Evolutionary conservation across 768 basidiomycete species (phyloP).

Genomic region (Hericium alpestre): DNA sequence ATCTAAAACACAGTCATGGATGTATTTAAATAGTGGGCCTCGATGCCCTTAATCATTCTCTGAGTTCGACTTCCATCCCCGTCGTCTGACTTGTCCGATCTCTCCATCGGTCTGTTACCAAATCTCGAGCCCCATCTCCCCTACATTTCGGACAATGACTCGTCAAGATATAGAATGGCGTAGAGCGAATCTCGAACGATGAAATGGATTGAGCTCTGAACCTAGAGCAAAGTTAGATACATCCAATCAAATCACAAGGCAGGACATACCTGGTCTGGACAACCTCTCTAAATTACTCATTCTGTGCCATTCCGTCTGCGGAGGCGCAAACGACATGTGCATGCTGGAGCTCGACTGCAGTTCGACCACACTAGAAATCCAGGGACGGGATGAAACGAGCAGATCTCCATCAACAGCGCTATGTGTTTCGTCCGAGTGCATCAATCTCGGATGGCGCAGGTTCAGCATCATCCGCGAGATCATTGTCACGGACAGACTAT

Average conservation of each 20-base stretch:
- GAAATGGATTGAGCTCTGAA: no score
- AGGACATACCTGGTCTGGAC: neutral
- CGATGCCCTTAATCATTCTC: no score
- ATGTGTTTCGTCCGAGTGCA: neutral
- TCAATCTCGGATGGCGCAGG: neutral
- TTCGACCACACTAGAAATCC: neutral
- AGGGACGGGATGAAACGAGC: neutral
- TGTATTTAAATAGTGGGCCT: no score
- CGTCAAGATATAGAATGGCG: no score
- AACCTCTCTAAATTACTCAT: neutral
- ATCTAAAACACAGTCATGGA: no score
- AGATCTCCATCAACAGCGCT: neutral
- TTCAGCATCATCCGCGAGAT: slow-evolving; percentile 1
- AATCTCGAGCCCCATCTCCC: no score
- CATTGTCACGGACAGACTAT: neutral
- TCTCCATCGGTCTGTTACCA: no score
- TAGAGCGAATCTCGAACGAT: no score
- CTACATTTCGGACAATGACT: no score
- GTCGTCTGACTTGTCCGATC: no score
- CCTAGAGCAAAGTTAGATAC: neutral
- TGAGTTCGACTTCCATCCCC: no score
- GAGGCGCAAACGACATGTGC: neutral
- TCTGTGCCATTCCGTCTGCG: neutral
- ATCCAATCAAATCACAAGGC: neutral
- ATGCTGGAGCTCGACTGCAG: neutral